Conservation (phyloP, 129 eudicot species). For the Flaveria trinervia region DNA sequence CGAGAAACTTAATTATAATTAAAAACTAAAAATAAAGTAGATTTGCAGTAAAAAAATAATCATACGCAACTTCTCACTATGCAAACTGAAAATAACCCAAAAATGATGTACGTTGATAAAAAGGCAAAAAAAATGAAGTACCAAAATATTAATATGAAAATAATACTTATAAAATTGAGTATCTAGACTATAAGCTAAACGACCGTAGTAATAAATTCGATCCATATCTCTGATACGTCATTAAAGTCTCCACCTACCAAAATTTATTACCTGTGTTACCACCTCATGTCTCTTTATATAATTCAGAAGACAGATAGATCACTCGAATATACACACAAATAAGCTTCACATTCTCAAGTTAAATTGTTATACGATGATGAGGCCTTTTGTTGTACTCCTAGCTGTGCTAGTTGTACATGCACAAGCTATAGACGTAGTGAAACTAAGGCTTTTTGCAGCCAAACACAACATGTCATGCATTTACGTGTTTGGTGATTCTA, state of each 20-base stretch:
- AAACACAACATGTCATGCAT: constrained; percentile 38
- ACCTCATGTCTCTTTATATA: constrained; percentile 13
- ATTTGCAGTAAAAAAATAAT: too few relatives aligned
- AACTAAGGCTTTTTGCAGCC: constrained; percentile 33
- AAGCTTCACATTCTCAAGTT: neutral
- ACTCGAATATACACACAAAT: constrained; percentile 19
- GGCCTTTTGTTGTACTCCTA: constrained; percentile 22
- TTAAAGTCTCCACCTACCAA: constrained; percentile 35
- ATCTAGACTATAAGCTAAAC: neutral
- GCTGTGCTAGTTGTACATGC: constrained; percentile 36
- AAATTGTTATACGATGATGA: constrained; percentile 22
- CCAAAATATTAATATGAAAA: too few relatives aligned
- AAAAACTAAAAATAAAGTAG: too few relatives aligned
- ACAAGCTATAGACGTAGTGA: constrained; percentile 30
- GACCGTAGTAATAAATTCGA: neutral
- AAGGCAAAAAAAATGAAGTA: too few relatives aligned
- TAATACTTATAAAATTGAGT: too few relatives aligned
- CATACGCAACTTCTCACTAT: too few relatives aligned
- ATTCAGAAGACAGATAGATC: neutral
- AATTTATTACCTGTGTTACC: constrained; percentile 17
- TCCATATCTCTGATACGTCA: constrained; percentile 17
- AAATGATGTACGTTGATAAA: too few relatives aligned
- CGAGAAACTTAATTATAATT: too few relatives aligned
- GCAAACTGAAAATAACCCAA: too few relatives aligned
- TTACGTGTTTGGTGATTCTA: constrained; percentile 40